Evolutionary conservation across 1,139 yeast species (phyloP).

Genomic region (Yamadazyma pseudoaaseri): DNA sequence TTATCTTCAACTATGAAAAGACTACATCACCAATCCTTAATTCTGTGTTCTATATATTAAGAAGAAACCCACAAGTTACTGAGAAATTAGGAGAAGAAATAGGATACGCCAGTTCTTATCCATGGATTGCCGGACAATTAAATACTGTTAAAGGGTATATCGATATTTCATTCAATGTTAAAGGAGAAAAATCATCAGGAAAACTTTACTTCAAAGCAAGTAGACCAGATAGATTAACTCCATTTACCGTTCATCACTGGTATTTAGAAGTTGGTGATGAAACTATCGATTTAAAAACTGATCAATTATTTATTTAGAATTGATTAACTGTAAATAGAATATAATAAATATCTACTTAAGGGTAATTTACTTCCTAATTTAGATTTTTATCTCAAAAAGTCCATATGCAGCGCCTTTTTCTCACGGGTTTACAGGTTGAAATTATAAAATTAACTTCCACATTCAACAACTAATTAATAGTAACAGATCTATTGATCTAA

Average conservation of each 20-base stretch:
- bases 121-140: conserved; percentile 87
- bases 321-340: conserved; percentile 2
- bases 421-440: background rate
- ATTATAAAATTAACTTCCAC: background rate
- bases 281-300: conserved; percentile 43
- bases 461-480: too few relatives aligned
- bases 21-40: conserved; percentile 83
- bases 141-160: conserved; percentile 82
- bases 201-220: conserved; percentile 56
- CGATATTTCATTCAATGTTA: conserved; percentile 66
- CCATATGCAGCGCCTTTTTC: background rate
- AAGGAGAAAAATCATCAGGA: conserved; percentile 60
- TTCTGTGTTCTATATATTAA: conserved; percentile 81
- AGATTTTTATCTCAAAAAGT: conserved; percentile 2
- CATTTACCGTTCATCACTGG: conserved; percentile 63
- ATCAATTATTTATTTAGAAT: conserved; percentile 5
- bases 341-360: too few relatives aligned
- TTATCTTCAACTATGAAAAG: conserved; percentile 89
- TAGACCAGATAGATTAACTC: conserved; percentile 54
- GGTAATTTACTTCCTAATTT: too few relatives aligned
- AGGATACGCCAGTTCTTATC: conserved; percentile 66
- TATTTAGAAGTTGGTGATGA: conserved; percentile 42
- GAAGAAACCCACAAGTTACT: conserved; percentile 73
- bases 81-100: conserved; percentile 72
- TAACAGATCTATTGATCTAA: too few relatives aligned